Evolutionary conservation across 352 stramenopile species (phyloP), one percentile per base, ranked within the genome.

Genomic region (Aphanomyces cochlioides): DNA sequence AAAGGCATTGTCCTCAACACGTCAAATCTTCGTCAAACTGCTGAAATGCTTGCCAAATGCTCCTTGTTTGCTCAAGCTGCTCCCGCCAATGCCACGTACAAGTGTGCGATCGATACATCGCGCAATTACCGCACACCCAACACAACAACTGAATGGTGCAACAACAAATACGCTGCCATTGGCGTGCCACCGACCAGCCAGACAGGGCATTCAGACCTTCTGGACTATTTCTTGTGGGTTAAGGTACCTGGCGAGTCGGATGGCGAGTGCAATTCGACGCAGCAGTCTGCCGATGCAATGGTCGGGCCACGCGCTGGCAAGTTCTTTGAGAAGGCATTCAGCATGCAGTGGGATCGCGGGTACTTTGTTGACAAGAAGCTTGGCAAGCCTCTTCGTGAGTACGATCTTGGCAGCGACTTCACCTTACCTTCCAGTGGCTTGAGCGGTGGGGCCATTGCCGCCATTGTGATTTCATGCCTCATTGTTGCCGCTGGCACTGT

Each of bases 301-400:
- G 58, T 75, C 10, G 83, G 83, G 2, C 78, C 81, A 7, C 74
- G 65, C 0, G 79, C 81, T 7, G 81, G 81, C 3, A 28, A 72
- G 7, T 91, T 91, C 73, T 89, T 87, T 59, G 47, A 72, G 7
- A 76, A 88, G 2, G 72, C 69, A 34, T 89, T 90, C 59, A 66
- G 74, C 57, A 28, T 64, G 28, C 75, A 88, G 10, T 91, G 83
- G 83, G 75, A 91, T 67, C 74, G 87, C 69, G 83, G 83, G 2
- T 88, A 83, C 74, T 89, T 88, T 56, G 82, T 89, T 21, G 69
- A 73, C 17, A 56, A 66, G 41, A 56, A 69, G 5, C 54, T 61
- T 50, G 43, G 43, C 10, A 50, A 50, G 43, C 10, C 10, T 12
- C 43, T 50, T 12, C 10, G 43, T 12, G 17, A 50, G 17, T 50